Evolutionary conservation across 345 rosid genomes (phyloP).

Genomic region (Gossypium arboreum): DNA sequence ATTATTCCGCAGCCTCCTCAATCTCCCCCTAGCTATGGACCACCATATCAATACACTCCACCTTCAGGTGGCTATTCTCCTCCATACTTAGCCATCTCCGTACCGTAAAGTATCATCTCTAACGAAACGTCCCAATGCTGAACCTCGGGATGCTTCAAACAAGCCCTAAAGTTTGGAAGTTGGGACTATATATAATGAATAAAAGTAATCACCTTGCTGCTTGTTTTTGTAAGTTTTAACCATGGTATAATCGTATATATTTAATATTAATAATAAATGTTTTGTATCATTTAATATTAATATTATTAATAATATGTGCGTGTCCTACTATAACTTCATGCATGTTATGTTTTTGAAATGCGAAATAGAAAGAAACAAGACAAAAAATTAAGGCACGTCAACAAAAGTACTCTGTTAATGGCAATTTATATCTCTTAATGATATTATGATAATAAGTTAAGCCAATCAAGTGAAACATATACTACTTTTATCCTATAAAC

Average conservation of each 20-base stretch:
- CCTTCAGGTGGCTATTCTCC: slow-evolving; percentile 15
- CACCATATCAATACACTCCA: neutral
- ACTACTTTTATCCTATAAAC: too few species aligned
- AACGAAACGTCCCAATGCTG: neutral
- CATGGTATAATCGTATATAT: neutral
- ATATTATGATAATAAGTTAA: neutral
- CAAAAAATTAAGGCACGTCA: neutral
- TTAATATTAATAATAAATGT: too few species aligned
- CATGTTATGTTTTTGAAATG: neutral
- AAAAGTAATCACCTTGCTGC: neutral
- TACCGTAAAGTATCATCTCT: neutral
- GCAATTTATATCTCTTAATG: neutral
- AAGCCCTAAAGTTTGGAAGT: neutral
- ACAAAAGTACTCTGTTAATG: neutral
- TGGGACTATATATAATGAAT: neutral
- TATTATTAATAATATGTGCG: too few species aligned
- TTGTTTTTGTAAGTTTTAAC: neutral
- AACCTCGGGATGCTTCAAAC: neutral
- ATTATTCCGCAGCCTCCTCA: neutral
- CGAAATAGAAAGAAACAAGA: neutral
- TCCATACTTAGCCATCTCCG: neutral
- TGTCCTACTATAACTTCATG: neutral
- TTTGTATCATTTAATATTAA: too few species aligned
- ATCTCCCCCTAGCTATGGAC: neutral
- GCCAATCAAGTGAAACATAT: neutral